These are phyloP conservation scores for Stachybotrys chartarum DNA, from an alignment of 2,329 filamentous ascomycete genomes.

Conservation along the genomic window DNA sequence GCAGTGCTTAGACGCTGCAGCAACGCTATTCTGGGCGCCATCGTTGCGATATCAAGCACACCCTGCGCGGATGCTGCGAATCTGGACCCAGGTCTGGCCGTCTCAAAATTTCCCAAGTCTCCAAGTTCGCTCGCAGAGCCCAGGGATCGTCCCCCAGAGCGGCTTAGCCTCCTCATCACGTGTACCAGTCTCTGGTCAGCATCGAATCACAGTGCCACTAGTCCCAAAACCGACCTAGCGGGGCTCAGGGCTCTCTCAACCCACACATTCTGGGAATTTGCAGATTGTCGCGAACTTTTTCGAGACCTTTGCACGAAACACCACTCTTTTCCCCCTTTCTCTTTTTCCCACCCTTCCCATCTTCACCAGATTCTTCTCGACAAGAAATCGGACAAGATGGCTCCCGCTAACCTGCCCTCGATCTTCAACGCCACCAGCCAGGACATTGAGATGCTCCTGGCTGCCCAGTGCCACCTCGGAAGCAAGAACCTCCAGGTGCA, in stretches of 20 bases:
- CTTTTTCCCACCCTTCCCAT: slow-evolving; percentile 18
- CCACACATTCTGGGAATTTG: slow-evolving; percentile 34
- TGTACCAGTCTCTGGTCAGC: slow-evolving; percentile 10
- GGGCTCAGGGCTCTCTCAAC: slow-evolving; percentile 25
- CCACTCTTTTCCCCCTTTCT: slow-evolving; percentile 14
- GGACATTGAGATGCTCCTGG: slow-evolving; percentile 99
- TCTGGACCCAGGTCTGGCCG: slow-evolving; percentile 4
- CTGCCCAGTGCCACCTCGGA: slow-evolving; percentile 92
- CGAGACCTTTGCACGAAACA: slow-evolving; percentile 17
- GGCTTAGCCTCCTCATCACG: slow-evolving; percentile 22
- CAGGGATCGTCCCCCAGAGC: background rate
- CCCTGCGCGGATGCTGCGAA: background rate
- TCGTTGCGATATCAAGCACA: slow-evolving; percentile 29
- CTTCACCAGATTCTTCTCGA: slow-evolving; percentile 20
- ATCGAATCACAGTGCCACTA: background rate
- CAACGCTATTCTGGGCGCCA: slow-evolving; percentile 61
- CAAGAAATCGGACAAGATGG: slow-evolving; percentile 66
- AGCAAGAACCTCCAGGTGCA: slow-evolving; percentile 99
- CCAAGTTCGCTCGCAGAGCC: background rate
- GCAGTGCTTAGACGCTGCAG: slow-evolving; percentile 53
- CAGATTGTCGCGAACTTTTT: slow-evolving; percentile 36
- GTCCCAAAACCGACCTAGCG: slow-evolving; percentile 11
- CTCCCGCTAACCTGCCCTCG: slow-evolving; percentile 86
- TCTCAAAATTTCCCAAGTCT: slow-evolving; percentile 26
- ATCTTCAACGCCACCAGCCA: slow-evolving; percentile 95